Evolutionary conservation across 768 basidiomycete genomes (phyloP).

Genomic region (Ephemerocybe angulata): DNA sequence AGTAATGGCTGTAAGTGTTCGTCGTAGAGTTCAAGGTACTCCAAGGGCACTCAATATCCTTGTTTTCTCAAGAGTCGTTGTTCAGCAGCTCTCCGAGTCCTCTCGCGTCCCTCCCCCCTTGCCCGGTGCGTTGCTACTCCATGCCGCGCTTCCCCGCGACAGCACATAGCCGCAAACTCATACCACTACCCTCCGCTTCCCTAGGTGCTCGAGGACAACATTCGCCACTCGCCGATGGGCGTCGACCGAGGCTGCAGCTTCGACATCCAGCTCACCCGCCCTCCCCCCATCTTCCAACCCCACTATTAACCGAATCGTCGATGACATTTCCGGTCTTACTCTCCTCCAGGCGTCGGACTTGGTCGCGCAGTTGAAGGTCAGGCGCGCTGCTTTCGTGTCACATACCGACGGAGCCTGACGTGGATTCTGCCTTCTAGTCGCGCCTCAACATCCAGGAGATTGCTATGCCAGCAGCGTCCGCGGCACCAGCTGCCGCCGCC

Average conservation of each 20-base stretch:
- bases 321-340: slow-evolving; percentile 86
- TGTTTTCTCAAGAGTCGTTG: slow-evolving; percentile 42
- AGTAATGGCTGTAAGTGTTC: slow-evolving; percentile 41
- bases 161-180: background rate
- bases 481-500: slow-evolving; percentile 54
- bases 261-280: slow-evolving; percentile 39
- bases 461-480: slow-evolving; percentile 78
- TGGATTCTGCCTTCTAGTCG: slow-evolving; percentile 45
- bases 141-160: slow-evolving; percentile 2
- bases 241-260: slow-evolving; percentile 49
- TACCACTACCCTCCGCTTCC: slow-evolving; percentile 8
- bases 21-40: background rate
- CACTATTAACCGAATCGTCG: slow-evolving; percentile 77
- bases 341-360: slow-evolving; percentile 94
- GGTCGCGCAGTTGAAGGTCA: slow-evolving; percentile 85
- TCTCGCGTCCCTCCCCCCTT: slow-evolving; percentile 37
- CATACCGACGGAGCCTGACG: background rate
- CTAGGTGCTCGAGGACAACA: slow-evolving; percentile 34
- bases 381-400: slow-evolving; percentile 9
- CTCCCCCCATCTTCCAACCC: slow-evolving; percentile 54
- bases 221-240: slow-evolving; percentile 49
- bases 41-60: slow-evolving; percentile 1
- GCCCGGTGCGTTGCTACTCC: slow-evolving; percentile 28
- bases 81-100: slow-evolving; percentile 36
- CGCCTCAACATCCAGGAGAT: slow-evolving; percentile 97